Conservation (phyloP, 2,329 filamentous ascomycete genomes). For the Colletotrichum limetticola region DNA sequence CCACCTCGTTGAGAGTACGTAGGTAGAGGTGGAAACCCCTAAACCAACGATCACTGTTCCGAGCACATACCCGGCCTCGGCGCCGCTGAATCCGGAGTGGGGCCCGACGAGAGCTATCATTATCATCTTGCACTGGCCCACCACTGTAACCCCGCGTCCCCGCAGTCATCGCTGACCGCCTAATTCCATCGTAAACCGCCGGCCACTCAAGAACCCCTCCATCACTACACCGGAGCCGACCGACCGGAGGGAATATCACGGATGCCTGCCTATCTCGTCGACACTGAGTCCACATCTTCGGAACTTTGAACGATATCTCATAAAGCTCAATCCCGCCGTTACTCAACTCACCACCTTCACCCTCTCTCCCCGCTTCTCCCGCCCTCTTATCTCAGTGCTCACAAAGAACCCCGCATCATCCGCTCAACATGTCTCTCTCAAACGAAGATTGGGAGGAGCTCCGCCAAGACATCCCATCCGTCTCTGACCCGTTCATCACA, state of each 20-base stretch:
- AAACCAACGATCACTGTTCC: background rate
- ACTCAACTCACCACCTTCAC: background rate
- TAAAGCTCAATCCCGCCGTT: background rate
- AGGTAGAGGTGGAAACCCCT: background rate
- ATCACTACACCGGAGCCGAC: conserved; percentile 2
- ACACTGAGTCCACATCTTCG: background rate
- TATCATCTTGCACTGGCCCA: conserved; percentile 16
- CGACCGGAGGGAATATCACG: conserved; percentile 11
- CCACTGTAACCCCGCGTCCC: conserved; percentile 12
- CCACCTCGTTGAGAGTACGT: background rate
- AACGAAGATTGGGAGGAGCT: conserved; percentile 71
- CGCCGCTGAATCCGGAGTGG: background rate
- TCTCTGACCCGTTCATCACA: conserved; percentile 80
- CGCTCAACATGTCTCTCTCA: conserved; percentile 51
- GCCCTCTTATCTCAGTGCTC: background rate
- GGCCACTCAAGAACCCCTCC: background rate
- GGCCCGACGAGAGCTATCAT: no score
- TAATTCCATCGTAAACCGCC: conserved; percentile 30
- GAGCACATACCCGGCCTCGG: background rate
- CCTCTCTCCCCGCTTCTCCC: background rate
- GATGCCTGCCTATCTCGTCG: conserved; percentile 13
- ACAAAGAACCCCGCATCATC: background rate
- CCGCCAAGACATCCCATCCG: conserved; percentile 63
- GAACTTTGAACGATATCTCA: background rate
- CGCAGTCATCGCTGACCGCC: conserved; percentile 8